Evolutionary conservation across 345 rosid species (phyloP).

Genomic region (Salix viminalis): DNA sequence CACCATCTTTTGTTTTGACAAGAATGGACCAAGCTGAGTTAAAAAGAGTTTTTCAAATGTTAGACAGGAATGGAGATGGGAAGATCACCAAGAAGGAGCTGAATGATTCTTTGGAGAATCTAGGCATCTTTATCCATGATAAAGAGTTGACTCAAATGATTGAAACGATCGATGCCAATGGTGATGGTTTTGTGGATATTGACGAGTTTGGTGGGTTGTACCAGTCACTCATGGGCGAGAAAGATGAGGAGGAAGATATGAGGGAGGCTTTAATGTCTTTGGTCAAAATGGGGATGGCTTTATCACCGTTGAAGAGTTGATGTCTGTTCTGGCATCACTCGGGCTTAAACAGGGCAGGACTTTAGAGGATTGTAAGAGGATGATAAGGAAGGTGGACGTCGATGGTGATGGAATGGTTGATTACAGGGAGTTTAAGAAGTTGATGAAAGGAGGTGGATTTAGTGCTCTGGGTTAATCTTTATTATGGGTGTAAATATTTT

Average conservation of each 20-base stretch:
- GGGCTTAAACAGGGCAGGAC: slow-evolving; percentile 77
- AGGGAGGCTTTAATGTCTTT: slow-evolving; percentile 80
- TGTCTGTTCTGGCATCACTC: slow-evolving; percentile 58
- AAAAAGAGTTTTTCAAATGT: slow-evolving; percentile 66
- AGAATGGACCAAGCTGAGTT: slow-evolving; percentile 56
- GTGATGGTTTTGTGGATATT: slow-evolving; percentile 43
- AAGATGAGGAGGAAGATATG: slow-evolving; percentile 58
- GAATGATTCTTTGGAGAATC: slow-evolving; percentile 52
- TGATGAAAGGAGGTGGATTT: slow-evolving; percentile 42
- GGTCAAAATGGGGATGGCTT: slow-evolving; percentile 82
- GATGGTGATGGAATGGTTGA: slow-evolving; percentile 89
- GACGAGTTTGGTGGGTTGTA: slow-evolving; percentile 69
- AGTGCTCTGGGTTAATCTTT: slow-evolving; percentile 6
- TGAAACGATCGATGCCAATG: slow-evolving; percentile 18
- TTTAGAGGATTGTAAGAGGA: slow-evolving; percentile 64
- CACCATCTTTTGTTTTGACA: background rate
- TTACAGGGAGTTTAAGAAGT: slow-evolving; percentile 38
- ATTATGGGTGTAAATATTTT: too few species aligned
- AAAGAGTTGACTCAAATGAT: slow-evolving; percentile 43
- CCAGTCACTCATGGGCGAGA: slow-evolving; percentile 45
- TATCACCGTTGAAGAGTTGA: slow-evolving; percentile 74
- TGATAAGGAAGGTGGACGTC: slow-evolving; percentile 72
- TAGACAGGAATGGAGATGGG: slow-evolving; percentile 80
- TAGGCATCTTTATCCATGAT: slow-evolving; percentile 66
- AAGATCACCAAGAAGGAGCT: slow-evolving; percentile 62